Evolutionary conservation across 225 moss, liverwort and hornwort species (phyloP), one percentile per base, ranked within the genome.

Genomic region (Physcomitrellopsis africana): DNA sequence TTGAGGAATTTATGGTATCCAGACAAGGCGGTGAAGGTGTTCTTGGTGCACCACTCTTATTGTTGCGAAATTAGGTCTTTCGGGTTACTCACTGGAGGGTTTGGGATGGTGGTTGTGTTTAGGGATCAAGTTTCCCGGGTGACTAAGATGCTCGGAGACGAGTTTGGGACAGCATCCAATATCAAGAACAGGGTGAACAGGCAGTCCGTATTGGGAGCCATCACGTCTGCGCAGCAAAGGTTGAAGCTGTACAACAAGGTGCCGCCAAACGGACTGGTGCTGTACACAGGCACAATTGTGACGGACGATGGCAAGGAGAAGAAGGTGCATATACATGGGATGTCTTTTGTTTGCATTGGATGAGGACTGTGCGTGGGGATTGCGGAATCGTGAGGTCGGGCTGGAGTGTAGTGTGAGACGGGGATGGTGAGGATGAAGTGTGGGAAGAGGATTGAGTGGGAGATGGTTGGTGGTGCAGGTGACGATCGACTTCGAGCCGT

Each of bases 241-340:
- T 72, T 96, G 84, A 96, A 96, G 81, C 77, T 94, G 23, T 94
- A 94, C 78, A 94, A 91, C 82, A 93, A 93, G 74, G 96, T 96
- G 24, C 94, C 96, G 11, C 92, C 92, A 19, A 94, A 92, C 29
- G 96, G 94, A 48, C 87, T 96, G 5, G 94, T 96, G 51, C 63
- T 96, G 76, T 96, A 96, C 82, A 93, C 93, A 52, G 93, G 94
- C 60, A 96, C 96, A 19, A 94, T 96, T 72, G 92, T 96, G 58
- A 96, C 92, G 55, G 96, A 96, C 11, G 96, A 96, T 67, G 94
- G 96, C 69, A 96, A 94, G 73, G 96, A 96, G 86, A 96, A 94
- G 87, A 96, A 96, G 91, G 79, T 87, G 57, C 32, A 7, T 7
- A 7, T 7, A 37, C 5, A 37, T 7, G 32, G 32, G 32, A 37